phyloP scores from a whole-genome alignment of 2,329 filamentous ascomycete genomes.

The Hypoxylon rubiginosum region DNA sequence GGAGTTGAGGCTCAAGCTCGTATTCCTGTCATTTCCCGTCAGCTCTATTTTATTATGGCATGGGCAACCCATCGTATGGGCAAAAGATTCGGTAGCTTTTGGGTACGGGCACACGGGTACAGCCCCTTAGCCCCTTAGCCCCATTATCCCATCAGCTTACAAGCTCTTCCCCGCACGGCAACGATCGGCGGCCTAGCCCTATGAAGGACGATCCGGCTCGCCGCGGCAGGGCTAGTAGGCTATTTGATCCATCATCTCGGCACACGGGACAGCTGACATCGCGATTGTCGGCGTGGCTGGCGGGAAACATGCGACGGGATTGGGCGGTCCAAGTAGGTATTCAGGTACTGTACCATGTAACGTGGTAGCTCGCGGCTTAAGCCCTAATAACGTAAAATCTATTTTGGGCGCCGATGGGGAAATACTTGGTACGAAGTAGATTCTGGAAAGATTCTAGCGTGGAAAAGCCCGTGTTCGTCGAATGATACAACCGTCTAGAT shows the following conservation, averaged over 20 bases:
- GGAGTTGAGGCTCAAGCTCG: constrained; percentile 39
- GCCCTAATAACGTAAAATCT: constrained; percentile 24
- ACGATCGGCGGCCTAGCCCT: constrained; percentile 40
- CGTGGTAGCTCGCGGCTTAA: constrained; percentile 28
- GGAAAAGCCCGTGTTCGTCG: too few relatives aligned
- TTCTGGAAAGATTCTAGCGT: constrained; percentile 28
- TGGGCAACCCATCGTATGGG: constrained; percentile 28
- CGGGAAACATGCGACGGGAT: not conserved
- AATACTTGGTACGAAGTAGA: too few relatives aligned
- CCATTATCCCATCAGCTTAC: constrained; percentile 24
- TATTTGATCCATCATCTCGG: constrained; percentile 28
- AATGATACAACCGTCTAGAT: not conserved
- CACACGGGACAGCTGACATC: constrained; percentile 9
- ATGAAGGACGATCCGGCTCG: constrained; percentile 16
- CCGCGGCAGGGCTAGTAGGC: constrained; percentile 11
- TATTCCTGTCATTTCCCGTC: constrained; percentile 32
- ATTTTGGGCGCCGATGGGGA: constrained; percentile 17
- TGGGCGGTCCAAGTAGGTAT: constrained; percentile 13
- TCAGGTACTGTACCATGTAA: constrained; percentile 27
- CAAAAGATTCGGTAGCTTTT: not conserved
- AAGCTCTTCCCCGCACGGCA: constrained; percentile 31
- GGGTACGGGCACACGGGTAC: not conserved
- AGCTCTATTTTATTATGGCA: constrained; percentile 12
- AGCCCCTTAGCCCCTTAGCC: too few relatives aligned
- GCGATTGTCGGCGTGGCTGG: not conserved